Percentiles rank a stretch among this genome's conserved stretches.
Evolutionary conservation across 192 early-diverging fungal species (phyloP).

Genomic region (Podila horticola): DNA sequence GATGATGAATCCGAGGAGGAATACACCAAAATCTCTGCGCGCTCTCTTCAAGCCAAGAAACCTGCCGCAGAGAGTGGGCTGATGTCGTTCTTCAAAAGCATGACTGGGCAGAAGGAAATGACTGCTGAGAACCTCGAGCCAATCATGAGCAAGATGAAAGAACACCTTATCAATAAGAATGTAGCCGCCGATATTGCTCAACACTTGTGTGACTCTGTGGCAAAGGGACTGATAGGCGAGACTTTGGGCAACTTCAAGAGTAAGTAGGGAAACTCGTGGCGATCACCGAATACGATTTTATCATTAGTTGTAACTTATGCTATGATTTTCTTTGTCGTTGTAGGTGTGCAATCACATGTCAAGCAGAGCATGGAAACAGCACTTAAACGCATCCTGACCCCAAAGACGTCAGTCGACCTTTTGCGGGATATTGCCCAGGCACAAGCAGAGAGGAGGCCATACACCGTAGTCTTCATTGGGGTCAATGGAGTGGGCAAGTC

Average conservation of each 20-base stretch:
- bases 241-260: conserved; percentile 82
- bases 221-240: conserved; percentile 74
- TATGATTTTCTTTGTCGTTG: not conserved
- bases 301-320: not conserved
- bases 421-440: conserved; percentile 88
- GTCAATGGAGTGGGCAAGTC: conserved; percentile 95
- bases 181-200: conserved; percentile 90
- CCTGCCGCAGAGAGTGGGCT: conserved; percentile 55
- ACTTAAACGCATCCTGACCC: conserved; percentile 90
- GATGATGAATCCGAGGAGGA: conserved; percentile 63
- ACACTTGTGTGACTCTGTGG: conserved; percentile 85
- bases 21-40: conserved; percentile 40
- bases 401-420: conserved; percentile 88
- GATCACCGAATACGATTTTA: not conserved
- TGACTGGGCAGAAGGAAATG: conserved; percentile 79
- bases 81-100: conserved; percentile 75
- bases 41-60: conserved; percentile 25
- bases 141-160: conserved; percentile 89
- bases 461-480: conserved; percentile 92
- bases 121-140: conserved; percentile 77
- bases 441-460: conserved; percentile 75
- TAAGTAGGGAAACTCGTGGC: conserved; percentile 30
- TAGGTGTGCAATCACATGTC: conserved; percentile 70
- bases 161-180: conserved; percentile 93
- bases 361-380: conserved; percentile 85